A percentile compares a stretch with the other conserved stretches of the same genome.
Evolutionary conservation across 2,329 filamentous ascomycete species (phyloP).

Genomic region (Sphaerulina musiva): DNA sequence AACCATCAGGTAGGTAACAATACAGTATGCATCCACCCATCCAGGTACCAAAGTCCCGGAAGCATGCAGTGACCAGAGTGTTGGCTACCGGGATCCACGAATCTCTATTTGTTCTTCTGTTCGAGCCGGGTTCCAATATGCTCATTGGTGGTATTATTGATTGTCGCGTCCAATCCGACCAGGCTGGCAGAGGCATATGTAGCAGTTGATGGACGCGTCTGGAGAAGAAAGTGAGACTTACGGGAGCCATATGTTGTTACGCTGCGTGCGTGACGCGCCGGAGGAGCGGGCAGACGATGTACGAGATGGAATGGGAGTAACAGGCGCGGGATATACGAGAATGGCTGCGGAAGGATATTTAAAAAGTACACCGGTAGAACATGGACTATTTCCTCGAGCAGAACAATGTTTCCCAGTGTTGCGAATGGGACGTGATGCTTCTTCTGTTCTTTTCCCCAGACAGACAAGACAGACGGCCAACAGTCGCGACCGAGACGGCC

Average conservation of each 20-base stretch:
- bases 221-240: constrained; percentile 1
- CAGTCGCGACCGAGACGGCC: neutral
- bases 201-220: no score
- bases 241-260: constrained; percentile 11
- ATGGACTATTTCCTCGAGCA: neutral
- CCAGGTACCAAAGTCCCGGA: constrained; percentile 6
- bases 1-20: no score
- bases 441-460: neutral
- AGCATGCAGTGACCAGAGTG: constrained; percentile 6
- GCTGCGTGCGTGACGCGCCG: neutral
- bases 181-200: no score
- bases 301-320: neutral
- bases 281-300: neutral
- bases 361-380: neutral
- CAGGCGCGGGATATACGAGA: neutral
- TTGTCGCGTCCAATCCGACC: no score
- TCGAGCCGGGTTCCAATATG: no score
- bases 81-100: constrained; percentile 1
- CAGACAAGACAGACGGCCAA: neutral
- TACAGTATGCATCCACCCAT: neutral
- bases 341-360: neutral
- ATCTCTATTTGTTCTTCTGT: neutral
- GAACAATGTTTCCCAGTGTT: neutral
- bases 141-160: no score
- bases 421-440: no score